Conservation (phyloP, 495 filamentous ascomycete species). For the Aspergillus homomorphus region DNA sequence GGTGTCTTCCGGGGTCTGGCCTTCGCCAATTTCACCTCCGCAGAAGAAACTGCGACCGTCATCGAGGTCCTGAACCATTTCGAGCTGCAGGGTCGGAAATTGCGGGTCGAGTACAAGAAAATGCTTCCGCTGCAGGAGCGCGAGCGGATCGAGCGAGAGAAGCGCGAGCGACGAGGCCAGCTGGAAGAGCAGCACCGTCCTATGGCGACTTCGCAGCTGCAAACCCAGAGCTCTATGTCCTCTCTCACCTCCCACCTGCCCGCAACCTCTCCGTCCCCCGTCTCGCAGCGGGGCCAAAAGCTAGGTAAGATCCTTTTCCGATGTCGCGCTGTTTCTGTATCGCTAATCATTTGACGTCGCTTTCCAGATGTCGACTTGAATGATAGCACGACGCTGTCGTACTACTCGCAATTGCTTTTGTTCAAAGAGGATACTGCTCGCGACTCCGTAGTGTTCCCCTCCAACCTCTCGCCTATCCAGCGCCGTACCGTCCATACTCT, state of each 20-base stretch:
- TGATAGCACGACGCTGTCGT: conserved; percentile 79
- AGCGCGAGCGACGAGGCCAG: conserved; percentile 93
- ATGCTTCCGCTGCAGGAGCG: conserved; percentile 94
- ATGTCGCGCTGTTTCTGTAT: background rate
- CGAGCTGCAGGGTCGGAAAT: conserved; percentile 88
- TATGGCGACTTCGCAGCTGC: conserved; percentile 59
- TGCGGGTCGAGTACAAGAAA: conserved; percentile 98
- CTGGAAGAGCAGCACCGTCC: conserved; percentile 94
- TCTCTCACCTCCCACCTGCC: conserved; percentile 72
- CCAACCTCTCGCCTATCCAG: conserved; percentile 73
- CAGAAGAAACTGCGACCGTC: conserved; percentile 86
- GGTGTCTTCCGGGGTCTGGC: conserved; percentile 94
- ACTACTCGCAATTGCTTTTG: conserved; percentile 82
- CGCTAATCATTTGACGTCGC: conserved; percentile 24
- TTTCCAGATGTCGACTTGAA: conserved; percentile 79
- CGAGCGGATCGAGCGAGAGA: conserved; percentile 94
- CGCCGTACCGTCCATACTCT: conserved; percentile 89
- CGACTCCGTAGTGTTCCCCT: conserved; percentile 79
- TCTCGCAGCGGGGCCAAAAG: conserved; percentile 59
- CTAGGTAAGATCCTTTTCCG: conserved; percentile 48
- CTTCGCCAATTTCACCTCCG: conserved; percentile 96
- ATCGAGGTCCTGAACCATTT: conserved; percentile 92
- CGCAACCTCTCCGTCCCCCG: conserved; percentile 69
- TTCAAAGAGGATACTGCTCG: conserved; percentile 77
- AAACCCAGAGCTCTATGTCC: conserved; percentile 79